Evolutionary conservation across 371 early-diverging fungal genomes (phyloP).

Genomic region (Mucor piriformis): DNA sequence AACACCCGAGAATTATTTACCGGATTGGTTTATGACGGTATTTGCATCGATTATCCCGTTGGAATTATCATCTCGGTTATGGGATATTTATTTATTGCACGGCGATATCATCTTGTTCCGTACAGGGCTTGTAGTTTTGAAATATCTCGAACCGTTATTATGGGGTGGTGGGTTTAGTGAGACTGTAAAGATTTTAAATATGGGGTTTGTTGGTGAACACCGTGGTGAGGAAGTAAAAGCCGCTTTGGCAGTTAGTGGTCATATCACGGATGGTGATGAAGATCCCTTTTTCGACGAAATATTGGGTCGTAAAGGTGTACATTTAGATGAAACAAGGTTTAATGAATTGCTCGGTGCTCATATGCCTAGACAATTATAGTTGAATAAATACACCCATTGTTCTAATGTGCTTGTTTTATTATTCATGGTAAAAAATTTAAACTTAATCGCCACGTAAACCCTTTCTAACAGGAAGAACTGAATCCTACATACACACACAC

Average conservation of each 20-base stretch:
- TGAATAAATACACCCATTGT: background rate
- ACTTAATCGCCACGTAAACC: constrained; percentile 53
- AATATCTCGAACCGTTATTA: constrained; percentile 49
- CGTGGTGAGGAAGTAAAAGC: constrained; percentile 44
- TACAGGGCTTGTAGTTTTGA: constrained; percentile 49
- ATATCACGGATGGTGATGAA: constrained; percentile 51
- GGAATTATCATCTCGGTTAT: constrained; percentile 48
- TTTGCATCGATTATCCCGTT: constrained; percentile 53
- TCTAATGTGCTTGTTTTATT: background rate
- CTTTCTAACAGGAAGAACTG: constrained; percentile 62
- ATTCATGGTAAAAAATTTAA: background rate
- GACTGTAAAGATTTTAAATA: constrained; percentile 43
- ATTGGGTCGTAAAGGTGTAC: constrained; percentile 41
- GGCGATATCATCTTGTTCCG: constrained; percentile 55
- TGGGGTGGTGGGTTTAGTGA: constrained; percentile 57
- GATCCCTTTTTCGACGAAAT: constrained; percentile 55
- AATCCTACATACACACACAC: constrained; percentile 39
- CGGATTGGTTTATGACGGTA: constrained; percentile 57
- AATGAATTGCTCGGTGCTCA: constrained; percentile 41
- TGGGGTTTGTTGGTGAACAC: constrained; percentile 41
- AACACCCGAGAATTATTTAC: constrained; percentile 54
- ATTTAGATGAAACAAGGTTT: constrained; percentile 41
- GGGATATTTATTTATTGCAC: constrained; percentile 53
- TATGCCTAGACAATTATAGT: constrained; percentile 17
- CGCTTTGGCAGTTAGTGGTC: constrained; percentile 51